Evolutionary conservation across 2,329 filamentous ascomycete species (phyloP), one percentile per base, ranked within the genome.

Genomic region (Aphanocladium album): DNA sequence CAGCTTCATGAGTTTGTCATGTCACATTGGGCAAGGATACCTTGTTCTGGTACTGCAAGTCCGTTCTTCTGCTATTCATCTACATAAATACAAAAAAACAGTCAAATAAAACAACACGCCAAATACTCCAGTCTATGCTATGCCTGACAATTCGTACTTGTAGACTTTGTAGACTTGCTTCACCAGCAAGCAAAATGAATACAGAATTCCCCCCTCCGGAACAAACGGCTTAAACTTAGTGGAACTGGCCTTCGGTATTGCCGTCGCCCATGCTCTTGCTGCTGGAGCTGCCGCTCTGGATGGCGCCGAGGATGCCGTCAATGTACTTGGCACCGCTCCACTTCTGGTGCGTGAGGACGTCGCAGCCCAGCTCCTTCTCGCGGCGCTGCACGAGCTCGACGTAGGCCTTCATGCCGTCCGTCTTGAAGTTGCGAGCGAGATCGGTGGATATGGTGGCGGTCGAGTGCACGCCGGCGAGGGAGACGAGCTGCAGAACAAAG

Each of bases 191-290:
- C 30, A 21, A 30, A 14, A n/a, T 27, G 21, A 45, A 27, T 9
- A 7, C 9, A 30, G 2, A 25, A 27, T 19, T 1, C 7, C 14
- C 8, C 14, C 5, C n/a, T n/a, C n/a, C 5, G 9, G 9, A 30
- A 30, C 30, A 5, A 30, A 9, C 30, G 30, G 12, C 35, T 16
- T 4, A 16, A 17, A 2, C 12, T 61, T 71, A 76, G 62, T 77
- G 61, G 59, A 88, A 88, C 69, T 88, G 85, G 0, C 83, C 82
- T 75, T 98, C 93, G 0, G 93, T 98, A 72, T 95, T 96, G 1
- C 93, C 93, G 51, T 93, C 90, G 1, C 93, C 93, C 93, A 97
- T 96, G 73, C 91, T 95, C 83, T 87, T 93, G 73, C 85, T 96
- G 59, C 90, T 88, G 60, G 88, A 92, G 76, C 90, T 96, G 23